Conservation (phyloP, 352 stramenopile species). For the Pythium myriotylum region DNA sequence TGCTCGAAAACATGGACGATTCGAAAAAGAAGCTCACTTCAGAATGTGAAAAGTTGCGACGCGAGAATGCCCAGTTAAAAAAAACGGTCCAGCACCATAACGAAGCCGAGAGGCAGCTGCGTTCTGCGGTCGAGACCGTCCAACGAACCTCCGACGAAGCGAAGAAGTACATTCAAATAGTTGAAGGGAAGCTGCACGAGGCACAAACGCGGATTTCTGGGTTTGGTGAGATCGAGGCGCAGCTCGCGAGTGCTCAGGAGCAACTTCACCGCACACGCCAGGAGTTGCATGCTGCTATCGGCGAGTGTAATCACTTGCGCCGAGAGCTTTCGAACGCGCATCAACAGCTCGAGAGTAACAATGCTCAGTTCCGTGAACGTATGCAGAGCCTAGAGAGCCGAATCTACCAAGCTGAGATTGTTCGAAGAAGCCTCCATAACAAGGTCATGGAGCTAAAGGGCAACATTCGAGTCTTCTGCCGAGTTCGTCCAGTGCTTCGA, state of each 20-base stretch:
- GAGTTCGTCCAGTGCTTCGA: constrained; percentile 88
- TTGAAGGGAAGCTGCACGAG: constrained; percentile 43
- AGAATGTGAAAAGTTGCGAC: constrained; percentile 47
- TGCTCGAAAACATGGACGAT: constrained; percentile 44
- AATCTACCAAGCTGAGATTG: constrained; percentile 65
- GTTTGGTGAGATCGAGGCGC: constrained; percentile 43
- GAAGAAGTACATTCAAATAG: constrained; percentile 32
- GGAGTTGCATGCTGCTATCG: constrained; percentile 29
- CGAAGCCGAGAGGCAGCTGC: constrained; percentile 44
- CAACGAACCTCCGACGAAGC: constrained; percentile 27
- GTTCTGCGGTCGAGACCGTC: constrained; percentile 29
- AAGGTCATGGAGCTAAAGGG: constrained; percentile 96
- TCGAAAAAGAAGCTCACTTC: constrained; percentile 32
- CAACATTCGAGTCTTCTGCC: constrained; percentile 96
- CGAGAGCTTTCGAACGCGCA: constrained; percentile 25
- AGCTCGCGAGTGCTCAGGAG: constrained; percentile 36
- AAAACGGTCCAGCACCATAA: constrained; percentile 24
- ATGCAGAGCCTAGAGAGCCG: constrained; percentile 43
- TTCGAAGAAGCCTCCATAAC: constrained; percentile 84
- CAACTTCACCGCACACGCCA: constrained; percentile 39
- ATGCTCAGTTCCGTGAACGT: constrained; percentile 38
- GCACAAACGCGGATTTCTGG: constrained; percentile 28
- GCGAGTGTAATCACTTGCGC: constrained; percentile 25
- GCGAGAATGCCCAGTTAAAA: constrained; percentile 44
- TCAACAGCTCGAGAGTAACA: constrained; percentile 23